A percentile compares a stretch with the other conserved stretches of the same genome.
Conservation (phyloP, 495 filamentous ascomycete genomes). For the Annulohypoxylon stygium region DNA sequence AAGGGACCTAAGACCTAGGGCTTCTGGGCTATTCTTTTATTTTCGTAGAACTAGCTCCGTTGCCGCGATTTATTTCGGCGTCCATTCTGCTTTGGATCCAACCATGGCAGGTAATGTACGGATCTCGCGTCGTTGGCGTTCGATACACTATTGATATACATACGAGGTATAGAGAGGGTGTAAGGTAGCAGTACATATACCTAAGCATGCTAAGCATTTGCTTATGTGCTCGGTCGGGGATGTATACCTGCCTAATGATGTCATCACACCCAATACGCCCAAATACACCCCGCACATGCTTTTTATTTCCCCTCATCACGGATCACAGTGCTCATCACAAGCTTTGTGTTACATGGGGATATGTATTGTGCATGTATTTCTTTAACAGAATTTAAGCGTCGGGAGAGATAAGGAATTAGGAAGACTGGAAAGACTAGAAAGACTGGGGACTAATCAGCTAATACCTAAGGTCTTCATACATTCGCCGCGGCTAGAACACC, state of each 20-base stretch:
- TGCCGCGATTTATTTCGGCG: conserved; percentile 22
- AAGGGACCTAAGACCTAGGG: background rate
- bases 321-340: too few species aligned
- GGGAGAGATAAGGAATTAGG: conserved; percentile 16
- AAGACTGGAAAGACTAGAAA: too few species aligned
- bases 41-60: conserved; percentile 20
- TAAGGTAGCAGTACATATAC: conserved; percentile 9
- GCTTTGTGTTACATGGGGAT: background rate
- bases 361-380: conserved; percentile 7
- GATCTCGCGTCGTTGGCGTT: conserved; percentile 21
- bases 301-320: conserved; percentile 28
- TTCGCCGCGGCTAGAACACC: conserved; percentile 13
- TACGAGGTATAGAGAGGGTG: conserved; percentile 8
- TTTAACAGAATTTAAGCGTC: conserved; percentile 31
- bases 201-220: conserved; percentile 9
- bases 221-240: conserved; percentile 15
- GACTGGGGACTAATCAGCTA: background rate
- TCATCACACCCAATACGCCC: conserved; percentile 30
- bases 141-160: conserved; percentile 15
- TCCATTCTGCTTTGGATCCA: conserved; percentile 15
- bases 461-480: conserved; percentile 23
- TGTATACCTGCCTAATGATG: conserved; percentile 38
- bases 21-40: background rate
- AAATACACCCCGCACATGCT: conserved; percentile 27
- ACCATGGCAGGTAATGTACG: conserved; percentile 3